These are phyloP conservation scores for Tolypocladium capitatum DNA, from an alignment of 2,329 filamentous ascomycete species.

Conservation along the genomic window DNA sequence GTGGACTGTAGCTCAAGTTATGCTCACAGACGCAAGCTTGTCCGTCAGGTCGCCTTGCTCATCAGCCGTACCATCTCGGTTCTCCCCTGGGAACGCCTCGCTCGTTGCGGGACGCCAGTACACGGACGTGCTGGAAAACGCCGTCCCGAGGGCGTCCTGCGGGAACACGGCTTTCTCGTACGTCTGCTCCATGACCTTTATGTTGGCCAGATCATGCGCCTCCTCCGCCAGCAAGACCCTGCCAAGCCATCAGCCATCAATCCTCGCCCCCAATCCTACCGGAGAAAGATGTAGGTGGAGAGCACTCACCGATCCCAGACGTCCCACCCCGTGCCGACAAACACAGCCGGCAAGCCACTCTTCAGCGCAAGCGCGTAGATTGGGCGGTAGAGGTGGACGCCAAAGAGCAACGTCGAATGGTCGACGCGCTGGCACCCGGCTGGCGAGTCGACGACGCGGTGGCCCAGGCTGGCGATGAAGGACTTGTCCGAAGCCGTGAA, in stretches of 20 bases:
- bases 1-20: background rate
- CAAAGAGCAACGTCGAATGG: constrained; percentile 40
- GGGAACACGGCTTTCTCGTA: constrained; percentile 8
- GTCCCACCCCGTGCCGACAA: constrained; percentile 42
- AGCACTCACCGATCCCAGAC: constrained; percentile 36
- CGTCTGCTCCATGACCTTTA: constrained; percentile 6
- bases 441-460: constrained; percentile 37
- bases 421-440: constrained; percentile 37
- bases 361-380: constrained; percentile 39
- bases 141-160: constrained; percentile 2
- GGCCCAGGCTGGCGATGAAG: constrained; percentile 43
- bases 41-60: background rate
- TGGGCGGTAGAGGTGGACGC: constrained; percentile 44
- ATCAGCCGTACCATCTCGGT: background rate
- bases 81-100: no score
- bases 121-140: constrained; percentile 10
- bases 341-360: constrained; percentile 32
- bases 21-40: background rate
- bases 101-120: constrained; percentile 5
- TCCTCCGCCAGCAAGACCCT: background rate
- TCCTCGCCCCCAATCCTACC: no score
- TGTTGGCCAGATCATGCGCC: background rate
- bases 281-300: background rate
- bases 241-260: background rate
- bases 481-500: constrained; percentile 33